phyloP scores from a whole-genome alignment of 78 protist genomes.

The Dictyostelium capitatum region DNA sequence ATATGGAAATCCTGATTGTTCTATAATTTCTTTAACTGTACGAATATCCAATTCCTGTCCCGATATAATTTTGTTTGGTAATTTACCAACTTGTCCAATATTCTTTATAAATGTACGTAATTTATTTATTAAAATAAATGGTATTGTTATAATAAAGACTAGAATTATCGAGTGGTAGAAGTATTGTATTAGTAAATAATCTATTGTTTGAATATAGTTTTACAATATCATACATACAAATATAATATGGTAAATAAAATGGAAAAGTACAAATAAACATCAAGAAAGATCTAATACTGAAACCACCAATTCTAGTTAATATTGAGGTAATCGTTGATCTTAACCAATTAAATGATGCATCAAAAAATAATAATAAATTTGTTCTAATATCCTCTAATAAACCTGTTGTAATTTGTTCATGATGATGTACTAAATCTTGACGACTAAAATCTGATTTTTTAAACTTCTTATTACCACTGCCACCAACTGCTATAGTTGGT shows the following conservation, averaged over 20 bases:
- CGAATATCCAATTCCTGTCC: slow-evolving; percentile 61
- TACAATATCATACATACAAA: no score
- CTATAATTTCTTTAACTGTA: slow-evolving; percentile 69
- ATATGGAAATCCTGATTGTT: slow-evolving; percentile 71
- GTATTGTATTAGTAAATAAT: neutral
- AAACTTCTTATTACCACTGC: neutral
- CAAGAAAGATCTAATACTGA: slow-evolving; percentile 11
- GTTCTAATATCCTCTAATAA: slow-evolving; percentile 66
- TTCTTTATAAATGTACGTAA: neutral
- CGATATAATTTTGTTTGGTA: slow-evolving; percentile 48
- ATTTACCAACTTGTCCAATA: slow-evolving; percentile 14
- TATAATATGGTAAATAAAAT: slow-evolving; percentile 52
- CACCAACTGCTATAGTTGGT: neutral
- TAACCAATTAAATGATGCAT: slow-evolving; percentile 39
- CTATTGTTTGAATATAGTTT: no score
- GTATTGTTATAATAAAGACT: slow-evolving; percentile 10
- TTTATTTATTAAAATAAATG: slow-evolving; percentile 3
- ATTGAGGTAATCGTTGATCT: slow-evolving; percentile 20
- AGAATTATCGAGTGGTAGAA: no score
- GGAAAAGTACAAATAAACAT: slow-evolving; percentile 32
- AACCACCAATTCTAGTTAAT: neutral
- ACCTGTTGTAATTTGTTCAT: slow-evolving; percentile 75
- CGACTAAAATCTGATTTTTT: neutral
- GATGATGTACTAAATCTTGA: slow-evolving; percentile 61
- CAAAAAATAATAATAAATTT: slow-evolving; percentile 47